Conservation (phyloP, 768 basidiomycete genomes). For the Polyporus arcularius region DNA sequence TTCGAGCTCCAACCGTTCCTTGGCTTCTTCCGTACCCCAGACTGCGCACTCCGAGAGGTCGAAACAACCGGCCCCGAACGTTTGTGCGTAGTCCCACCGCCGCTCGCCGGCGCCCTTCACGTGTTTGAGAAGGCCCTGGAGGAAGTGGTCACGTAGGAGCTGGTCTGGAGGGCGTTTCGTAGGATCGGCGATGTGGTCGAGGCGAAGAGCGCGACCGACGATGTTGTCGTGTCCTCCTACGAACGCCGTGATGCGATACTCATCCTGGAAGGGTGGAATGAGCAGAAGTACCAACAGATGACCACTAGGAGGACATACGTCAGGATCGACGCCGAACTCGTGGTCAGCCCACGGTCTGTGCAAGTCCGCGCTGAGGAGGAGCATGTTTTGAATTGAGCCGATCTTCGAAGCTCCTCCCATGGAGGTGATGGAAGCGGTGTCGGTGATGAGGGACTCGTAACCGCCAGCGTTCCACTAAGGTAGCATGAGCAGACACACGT, state of each 20-base stretch:
- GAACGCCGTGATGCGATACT: slow-evolving; percentile 34
- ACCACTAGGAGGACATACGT: slow-evolving; percentile 21
- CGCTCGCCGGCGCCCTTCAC: slow-evolving; percentile 35
- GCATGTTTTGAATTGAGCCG: slow-evolving; percentile 31
- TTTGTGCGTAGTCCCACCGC: slow-evolving; percentile 29
- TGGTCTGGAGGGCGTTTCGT: slow-evolving; percentile 34
- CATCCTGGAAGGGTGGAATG: slow-evolving; percentile 23
- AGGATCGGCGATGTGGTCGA: slow-evolving; percentile 34
- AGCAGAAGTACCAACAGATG: neutral
- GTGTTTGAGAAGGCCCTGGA: slow-evolving; percentile 36
- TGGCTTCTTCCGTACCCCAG: slow-evolving; percentile 27
- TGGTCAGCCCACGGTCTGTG: slow-evolving; percentile 29
- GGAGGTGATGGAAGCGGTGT: neutral
- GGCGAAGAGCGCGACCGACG: slow-evolving; percentile 25
- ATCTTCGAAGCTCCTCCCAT: slow-evolving; percentile 14
- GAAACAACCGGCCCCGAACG: slow-evolving; percentile 15
- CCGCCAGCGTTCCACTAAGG: neutral
- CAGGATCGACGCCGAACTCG: slow-evolving; percentile 30
- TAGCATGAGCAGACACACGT: neutral
- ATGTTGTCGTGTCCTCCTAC: slow-evolving; percentile 29
- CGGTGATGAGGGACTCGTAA: neutral
- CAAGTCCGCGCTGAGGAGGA: slow-evolving; percentile 29
- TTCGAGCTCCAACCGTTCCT: slow-evolving; percentile 29
- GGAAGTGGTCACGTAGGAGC: slow-evolving; percentile 35
- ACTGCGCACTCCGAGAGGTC: slow-evolving; percentile 25